Base-by-base conservation (phyloP, 768 basidiomycete genomes). In the Trametes sanguinea region DNA sequence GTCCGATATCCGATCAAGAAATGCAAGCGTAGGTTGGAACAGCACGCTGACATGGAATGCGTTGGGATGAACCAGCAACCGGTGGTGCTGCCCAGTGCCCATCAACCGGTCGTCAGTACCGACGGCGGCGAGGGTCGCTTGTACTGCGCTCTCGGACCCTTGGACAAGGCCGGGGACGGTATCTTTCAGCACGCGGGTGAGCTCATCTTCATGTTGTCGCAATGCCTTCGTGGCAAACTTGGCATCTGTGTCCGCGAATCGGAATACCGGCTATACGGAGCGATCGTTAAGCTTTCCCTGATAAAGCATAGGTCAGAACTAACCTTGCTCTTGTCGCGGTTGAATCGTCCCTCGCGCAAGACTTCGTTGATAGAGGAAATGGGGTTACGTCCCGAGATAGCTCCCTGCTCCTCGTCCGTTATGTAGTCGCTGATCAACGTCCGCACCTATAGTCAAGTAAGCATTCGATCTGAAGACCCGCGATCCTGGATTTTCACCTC, bases 151-250 rank as follows among this genome's bases (percentile, higher is more conserved):
- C 50, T 90, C 88, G 7, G 83, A 76, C 40, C 84, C 85, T 44
- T 91, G 86, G 7, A 94, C 95, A 45, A 99, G 82, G 17, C 97
- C 97, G 0, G 97, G 97, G 73, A 98, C 95, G 0, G 92, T 95
- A 42, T 94, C 88, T 72, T 89, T 90, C 32, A 99, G 81, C 1
- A 92, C 85, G 42, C 84, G 82, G 22, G 87, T 90, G 32, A 99
- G 82, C 48, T 90, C 88, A 60, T 96, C 92, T 76, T 98, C 95
- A 66, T 94, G 85, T 6, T 76, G 75, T 66, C 85, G 86, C 46
- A 98, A 83, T 10, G 80, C 75, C 68, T 88, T 93, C 59, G 77
- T 81, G 5, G 87, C 81, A 16, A 81, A 72, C 72, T 93, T 96
- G 33, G 78, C 66, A 72, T 98, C 94, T 16, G 95, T 94, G 65